phyloP scores from a whole-genome alignment of 1,284 basidiomycete genomes.

The Peniophora sp. region DNA sequence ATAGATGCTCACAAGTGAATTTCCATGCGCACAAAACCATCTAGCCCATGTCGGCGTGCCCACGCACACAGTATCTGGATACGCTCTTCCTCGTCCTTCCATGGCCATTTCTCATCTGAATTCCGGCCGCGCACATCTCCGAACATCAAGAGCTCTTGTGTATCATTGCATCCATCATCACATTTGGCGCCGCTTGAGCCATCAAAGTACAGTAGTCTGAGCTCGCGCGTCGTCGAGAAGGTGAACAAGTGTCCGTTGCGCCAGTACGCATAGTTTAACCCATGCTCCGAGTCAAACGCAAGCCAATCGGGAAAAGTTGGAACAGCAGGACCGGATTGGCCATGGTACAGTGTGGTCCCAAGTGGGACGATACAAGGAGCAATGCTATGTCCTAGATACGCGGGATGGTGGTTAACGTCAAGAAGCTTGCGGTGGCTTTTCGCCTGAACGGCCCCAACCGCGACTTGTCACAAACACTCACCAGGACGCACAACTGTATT shows the following conservation, averaged over 20 bases:
- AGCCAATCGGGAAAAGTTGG: slow-evolving; percentile 9
- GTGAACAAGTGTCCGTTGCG: slow-evolving; percentile 8
- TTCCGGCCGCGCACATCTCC: slow-evolving; percentile 4
- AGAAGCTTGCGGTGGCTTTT: too few species aligned
- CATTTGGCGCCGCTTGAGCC: slow-evolving; percentile 10
- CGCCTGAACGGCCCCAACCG: too few species aligned
- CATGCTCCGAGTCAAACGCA: slow-evolving; percentile 10
- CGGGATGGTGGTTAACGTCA: too few species aligned
- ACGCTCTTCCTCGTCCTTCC: slow-evolving; percentile 6
- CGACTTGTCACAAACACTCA: not conserved
- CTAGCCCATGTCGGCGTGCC: slow-evolving; percentile 9
- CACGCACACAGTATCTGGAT: slow-evolving; percentile 9
- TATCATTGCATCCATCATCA: slow-evolving; percentile 7
- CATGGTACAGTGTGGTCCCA: slow-evolving; percentile 10
- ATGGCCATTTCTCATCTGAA: not conserved
- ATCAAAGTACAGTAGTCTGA: slow-evolving; percentile 14
- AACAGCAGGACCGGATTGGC: not conserved
- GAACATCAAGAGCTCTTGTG: slow-evolving; percentile 10
- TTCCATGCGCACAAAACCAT: slow-evolving; percentile 31
- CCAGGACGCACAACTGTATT: not conserved
- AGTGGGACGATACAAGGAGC: slow-evolving; percentile 1
- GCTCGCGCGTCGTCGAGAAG: slow-evolving; percentile 7
- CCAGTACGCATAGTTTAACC: slow-evolving; percentile 1
- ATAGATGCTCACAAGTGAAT: slow-evolving; percentile 33
- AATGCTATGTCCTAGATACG: slow-evolving; percentile 6